These are phyloP conservation scores for Neophaeococcomyces mojaviensis DNA, from an alignment of 2,329 filamentous ascomycete genomes.

Conservation along the genomic window DNA sequence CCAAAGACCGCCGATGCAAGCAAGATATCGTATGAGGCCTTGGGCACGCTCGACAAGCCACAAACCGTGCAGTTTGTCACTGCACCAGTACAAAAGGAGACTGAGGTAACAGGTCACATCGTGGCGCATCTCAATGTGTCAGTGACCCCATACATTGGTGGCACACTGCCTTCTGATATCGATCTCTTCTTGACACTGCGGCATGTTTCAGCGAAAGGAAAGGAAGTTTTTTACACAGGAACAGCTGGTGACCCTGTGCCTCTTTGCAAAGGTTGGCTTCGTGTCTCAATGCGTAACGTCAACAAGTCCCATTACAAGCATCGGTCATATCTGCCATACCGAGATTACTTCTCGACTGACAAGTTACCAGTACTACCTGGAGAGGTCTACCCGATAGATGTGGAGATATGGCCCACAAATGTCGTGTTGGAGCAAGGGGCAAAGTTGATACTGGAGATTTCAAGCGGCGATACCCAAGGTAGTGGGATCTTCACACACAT, in stretches of 20 bases:
- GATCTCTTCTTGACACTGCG: slow-evolving; percentile 51
- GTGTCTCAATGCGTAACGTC: slow-evolving; percentile 44
- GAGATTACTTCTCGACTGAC: slow-evolving; percentile 45
- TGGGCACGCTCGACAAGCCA: slow-evolving; percentile 50
- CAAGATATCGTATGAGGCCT: slow-evolving; percentile 51
- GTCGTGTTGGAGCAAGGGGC: slow-evolving; percentile 30
- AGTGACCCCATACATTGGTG: slow-evolving; percentile 32
- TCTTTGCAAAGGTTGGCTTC: slow-evolving; percentile 48
- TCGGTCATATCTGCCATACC: slow-evolving; percentile 39
- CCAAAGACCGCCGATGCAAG: slow-evolving; percentile 23
- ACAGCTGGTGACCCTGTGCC: slow-evolving; percentile 50
- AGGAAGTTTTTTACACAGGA: slow-evolving; percentile 49
- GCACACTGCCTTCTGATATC: slow-evolving; percentile 42
- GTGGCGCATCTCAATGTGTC: slow-evolving; percentile 59
- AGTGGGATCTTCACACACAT: slow-evolving; percentile 44
- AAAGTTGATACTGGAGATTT: slow-evolving; percentile 25
- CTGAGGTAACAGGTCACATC: slow-evolving; percentile 63
- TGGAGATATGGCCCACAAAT: slow-evolving; percentile 36
- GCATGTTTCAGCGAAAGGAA: slow-evolving; percentile 42
- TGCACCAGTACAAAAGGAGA: slow-evolving; percentile 52
- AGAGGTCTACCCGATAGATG: slow-evolving; percentile 45
- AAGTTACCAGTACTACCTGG: slow-evolving; percentile 41
- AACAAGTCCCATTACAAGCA: slow-evolving; percentile 39
- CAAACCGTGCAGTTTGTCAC: slow-evolving; percentile 53
- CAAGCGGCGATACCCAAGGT: slow-evolving; percentile 45